phyloP scores from a whole-genome alignment of 2,329 filamentous ascomycete species.

The Nakataea oryzae region DNA sequence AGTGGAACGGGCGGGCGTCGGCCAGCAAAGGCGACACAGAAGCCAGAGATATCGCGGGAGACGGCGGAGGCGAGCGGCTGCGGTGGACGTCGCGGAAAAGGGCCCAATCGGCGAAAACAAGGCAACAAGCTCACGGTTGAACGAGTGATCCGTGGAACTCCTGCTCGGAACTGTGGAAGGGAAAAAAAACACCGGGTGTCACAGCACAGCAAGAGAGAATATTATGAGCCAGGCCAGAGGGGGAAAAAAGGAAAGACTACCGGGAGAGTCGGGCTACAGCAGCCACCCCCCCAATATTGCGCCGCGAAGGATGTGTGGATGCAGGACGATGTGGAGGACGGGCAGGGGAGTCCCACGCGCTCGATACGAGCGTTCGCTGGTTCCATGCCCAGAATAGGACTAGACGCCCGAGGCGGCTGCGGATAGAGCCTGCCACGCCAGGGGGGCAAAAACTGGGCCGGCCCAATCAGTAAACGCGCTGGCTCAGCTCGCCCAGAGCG shows the following conservation, averaged over 20 bases:
- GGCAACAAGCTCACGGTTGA: not conserved
- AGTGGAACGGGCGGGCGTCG: not conserved
- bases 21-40: not conserved
- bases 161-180: not conserved
- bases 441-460: not conserved
- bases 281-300: not conserved
- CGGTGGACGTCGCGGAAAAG: not conserved
- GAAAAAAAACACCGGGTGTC: not conserved
- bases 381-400: not conserved
- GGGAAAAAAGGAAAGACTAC: not conserved
- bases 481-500: not conserved
- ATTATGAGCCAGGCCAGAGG: no score
- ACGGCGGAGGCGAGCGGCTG: not conserved
- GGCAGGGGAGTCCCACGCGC: not conserved
- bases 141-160: not conserved
- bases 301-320: not conserved
- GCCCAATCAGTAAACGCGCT: not conserved
- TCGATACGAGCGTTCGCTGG: not conserved
- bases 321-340: not conserved
- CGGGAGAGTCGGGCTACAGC: not conserved
- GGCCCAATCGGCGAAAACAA: not conserved
- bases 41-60: not conserved
- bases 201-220: not conserved
- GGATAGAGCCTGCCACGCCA: not conserved
- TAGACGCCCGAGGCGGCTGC: not conserved